These are phyloP conservation scores for Botryotinia convoluta DNA, from an alignment of 2,329 filamentous ascomycete genomes.

Conservation along the genomic window DNA sequence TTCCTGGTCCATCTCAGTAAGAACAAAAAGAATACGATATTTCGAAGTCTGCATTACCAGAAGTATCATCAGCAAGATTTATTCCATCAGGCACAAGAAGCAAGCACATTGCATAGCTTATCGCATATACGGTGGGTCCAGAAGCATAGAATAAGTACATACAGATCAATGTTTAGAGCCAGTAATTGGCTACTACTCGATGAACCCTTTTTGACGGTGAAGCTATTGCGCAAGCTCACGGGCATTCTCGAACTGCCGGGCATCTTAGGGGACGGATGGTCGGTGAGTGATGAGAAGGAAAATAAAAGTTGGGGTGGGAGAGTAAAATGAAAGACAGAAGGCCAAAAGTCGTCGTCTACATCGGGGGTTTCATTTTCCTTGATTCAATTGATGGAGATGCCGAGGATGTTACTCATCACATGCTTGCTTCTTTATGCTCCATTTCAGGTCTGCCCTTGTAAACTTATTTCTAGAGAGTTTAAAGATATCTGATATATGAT, in stretches of 20 bases:
- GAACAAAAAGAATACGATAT: slow-evolving; percentile 87
- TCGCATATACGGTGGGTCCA: slow-evolving; percentile 11
- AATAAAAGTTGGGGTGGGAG: neutral
- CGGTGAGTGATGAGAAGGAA: slow-evolving; percentile 15
- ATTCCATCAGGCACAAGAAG: neutral
- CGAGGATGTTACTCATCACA: slow-evolving; percentile 20
- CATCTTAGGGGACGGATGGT: slow-evolving; percentile 43
- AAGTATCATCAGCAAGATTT: neutral
- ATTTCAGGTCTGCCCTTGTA: slow-evolving; percentile 14
- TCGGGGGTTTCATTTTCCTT: slow-evolving; percentile 17
- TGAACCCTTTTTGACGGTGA: slow-evolving; percentile 58
- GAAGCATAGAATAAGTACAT: slow-evolving; percentile 40
- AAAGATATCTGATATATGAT: neutral
- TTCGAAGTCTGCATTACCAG: slow-evolving; percentile 62
- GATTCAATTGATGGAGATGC: slow-evolving; percentile 13
- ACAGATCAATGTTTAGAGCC: slow-evolving; percentile 67
- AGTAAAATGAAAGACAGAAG: neutral
- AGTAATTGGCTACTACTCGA: slow-evolving; percentile 53
- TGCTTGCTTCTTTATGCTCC: slow-evolving; percentile 17
- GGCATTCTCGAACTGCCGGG: slow-evolving; percentile 69
- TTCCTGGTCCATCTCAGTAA: slow-evolving; percentile 79
- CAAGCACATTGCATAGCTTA: slow-evolving; percentile 14
- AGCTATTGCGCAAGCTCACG: slow-evolving; percentile 65
- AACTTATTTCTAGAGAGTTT: neutral
- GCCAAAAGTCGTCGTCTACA: slow-evolving; percentile 11